phyloP scores from a whole-genome alignment of 2,329 filamentous ascomycete species.

The Monosporascus ibericus region DNA sequence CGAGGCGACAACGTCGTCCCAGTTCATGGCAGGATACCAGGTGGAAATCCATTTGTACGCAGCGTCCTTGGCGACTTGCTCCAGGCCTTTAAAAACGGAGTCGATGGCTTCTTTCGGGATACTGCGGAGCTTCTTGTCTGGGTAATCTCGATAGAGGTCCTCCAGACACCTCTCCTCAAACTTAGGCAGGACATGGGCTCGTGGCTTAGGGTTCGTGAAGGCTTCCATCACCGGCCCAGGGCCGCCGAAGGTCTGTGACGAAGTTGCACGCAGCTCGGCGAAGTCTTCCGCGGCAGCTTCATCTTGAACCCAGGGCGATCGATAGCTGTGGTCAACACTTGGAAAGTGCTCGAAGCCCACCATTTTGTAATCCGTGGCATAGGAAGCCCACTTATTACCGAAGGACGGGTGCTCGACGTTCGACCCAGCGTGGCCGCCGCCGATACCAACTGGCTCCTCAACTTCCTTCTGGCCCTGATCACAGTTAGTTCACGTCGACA shows the following conservation, averaged over 20 bases:
- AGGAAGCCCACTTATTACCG: background rate
- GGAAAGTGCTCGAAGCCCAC: background rate
- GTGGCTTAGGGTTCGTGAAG: background rate
- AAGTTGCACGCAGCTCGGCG: background rate
- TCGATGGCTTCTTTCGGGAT: conserved; percentile 4
- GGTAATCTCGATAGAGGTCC: conserved; percentile 14
- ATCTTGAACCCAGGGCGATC: background rate
- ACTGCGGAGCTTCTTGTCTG: conserved; percentile 9
- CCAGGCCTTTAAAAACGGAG: conserved; percentile 1
- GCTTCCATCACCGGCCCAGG: background rate
- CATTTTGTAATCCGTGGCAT: background rate
- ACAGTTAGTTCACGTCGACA: too few species aligned
- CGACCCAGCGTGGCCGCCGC: too few species aligned
- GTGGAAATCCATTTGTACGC: conserved; percentile 11
- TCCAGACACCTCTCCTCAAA: conserved; percentile 8
- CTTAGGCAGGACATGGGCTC: background rate
- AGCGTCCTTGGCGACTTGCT: conserved; percentile 13
- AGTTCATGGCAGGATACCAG: conserved; percentile 13
- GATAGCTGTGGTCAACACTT: background rate
- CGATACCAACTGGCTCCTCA: too few species aligned
- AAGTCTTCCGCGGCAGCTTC: background rate
- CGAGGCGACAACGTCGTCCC: conserved; percentile 4
- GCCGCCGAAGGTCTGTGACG: background rate
- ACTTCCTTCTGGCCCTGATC: too few species aligned
- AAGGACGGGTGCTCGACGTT: background rate